phyloP scores from a whole-genome alignment of 805 yeast species.

The Wickerhamiella allomyrinae region DNA sequence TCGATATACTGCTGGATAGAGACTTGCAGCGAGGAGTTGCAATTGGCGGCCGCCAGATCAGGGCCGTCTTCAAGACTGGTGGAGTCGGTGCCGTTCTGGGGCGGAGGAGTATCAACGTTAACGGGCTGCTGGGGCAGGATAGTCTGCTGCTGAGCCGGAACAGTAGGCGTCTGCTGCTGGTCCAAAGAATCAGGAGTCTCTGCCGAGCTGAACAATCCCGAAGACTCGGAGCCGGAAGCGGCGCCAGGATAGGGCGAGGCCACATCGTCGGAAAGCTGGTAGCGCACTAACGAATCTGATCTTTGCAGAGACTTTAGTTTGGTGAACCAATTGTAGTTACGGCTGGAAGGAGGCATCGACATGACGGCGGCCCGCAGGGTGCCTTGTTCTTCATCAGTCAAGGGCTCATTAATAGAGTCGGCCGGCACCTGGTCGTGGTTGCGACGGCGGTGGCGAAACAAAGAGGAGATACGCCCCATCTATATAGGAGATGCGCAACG shows the following conservation, averaged over 20 bases:
- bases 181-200: neutral
- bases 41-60: neutral
- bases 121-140: neutral
- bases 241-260: neutral
- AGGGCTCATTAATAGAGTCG: slow-evolving; percentile 1
- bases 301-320: neutral
- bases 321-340: neutral
- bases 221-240: neutral
- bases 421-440: neutral
- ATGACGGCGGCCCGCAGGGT: neutral
- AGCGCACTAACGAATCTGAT: neutral
- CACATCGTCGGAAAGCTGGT: neutral
- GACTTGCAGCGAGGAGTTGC: neutral
- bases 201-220: neutral
- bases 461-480: neutral
- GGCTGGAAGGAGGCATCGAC: neutral
- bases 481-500: neutral
- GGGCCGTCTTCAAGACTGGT: neutral
- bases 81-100: neutral
- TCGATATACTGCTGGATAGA: neutral
- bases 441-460: neutral
- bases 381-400: slow-evolving; percentile 4
- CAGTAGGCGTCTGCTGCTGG: neutral
- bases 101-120: neutral
- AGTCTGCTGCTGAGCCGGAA: neutral